phyloP scores from a whole-genome alignment of 2,329 filamentous ascomycete species.

The Cadophora sp. region DNA sequence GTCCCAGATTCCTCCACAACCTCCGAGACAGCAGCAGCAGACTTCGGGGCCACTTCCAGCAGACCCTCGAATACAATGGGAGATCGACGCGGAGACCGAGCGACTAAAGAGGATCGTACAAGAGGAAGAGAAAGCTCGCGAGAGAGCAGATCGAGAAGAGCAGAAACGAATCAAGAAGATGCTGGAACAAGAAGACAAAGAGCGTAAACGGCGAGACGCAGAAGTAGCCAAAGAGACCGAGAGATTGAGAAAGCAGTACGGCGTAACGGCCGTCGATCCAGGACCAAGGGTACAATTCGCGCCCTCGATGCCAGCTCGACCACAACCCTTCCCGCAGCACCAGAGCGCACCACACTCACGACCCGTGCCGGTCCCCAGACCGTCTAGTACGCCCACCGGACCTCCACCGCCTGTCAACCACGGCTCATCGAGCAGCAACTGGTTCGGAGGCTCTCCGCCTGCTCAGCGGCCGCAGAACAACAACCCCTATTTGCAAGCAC shows the following conservation, averaged over 20 bases:
- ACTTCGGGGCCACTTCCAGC: constrained; percentile 32
- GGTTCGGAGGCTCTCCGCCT: constrained; percentile 13
- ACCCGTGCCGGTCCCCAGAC: constrained; percentile 40
- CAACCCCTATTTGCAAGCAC: constrained; percentile 42
- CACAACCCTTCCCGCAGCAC: constrained; percentile 34
- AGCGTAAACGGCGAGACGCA: constrained; percentile 60
- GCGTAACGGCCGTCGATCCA: constrained; percentile 45
- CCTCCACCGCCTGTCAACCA: constrained; percentile 19
- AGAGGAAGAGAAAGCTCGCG: constrained; percentile 53
- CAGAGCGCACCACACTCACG: constrained; percentile 41
- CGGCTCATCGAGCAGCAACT: constrained; percentile 11
- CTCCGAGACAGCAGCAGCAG: constrained; percentile 32
- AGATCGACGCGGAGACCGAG: constrained; percentile 78
- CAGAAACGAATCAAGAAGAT: constrained; percentile 67
- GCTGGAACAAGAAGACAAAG: constrained; percentile 70
- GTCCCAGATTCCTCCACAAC: constrained; percentile 35
- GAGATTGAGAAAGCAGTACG: constrained; percentile 73
- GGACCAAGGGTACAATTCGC: constrained; percentile 27
- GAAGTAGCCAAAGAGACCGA: constrained; percentile 83
- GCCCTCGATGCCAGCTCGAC: constrained; percentile 31
- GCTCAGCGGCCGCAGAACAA: constrained; percentile 21
- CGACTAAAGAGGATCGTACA: constrained; percentile 65
- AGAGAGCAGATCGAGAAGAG: constrained; percentile 62
- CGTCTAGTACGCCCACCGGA: constrained; percentile 37
- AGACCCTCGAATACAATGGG: constrained; percentile 48